A percentile compares a stretch with the other conserved stretches of the same genome.
Conservation (phyloP, 1,284 basidiomycete genomes). For the Marasmius fiardii region DNA sequence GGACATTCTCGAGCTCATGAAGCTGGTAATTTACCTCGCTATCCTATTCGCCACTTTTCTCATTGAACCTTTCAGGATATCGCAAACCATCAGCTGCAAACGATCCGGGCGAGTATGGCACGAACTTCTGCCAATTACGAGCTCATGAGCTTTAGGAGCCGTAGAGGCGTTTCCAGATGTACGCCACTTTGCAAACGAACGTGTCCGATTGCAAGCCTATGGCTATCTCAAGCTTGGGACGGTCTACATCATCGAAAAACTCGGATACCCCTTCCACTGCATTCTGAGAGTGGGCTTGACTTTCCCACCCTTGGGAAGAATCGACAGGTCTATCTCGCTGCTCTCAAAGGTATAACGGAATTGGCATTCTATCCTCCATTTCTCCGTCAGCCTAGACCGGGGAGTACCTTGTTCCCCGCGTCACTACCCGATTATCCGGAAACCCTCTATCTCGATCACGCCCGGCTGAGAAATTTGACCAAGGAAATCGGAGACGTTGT, state of each 20-base stretch:
- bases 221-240: constrained; percentile 42
- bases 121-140: constrained; percentile 82
- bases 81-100: constrained; percentile 91
- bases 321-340: constrained; percentile 53
- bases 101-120: constrained; percentile 81
- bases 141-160: constrained; percentile 69
- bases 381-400: constrained; percentile 20
- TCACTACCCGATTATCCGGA: constrained; percentile 62
- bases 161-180: constrained; percentile 23
- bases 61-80: constrained; percentile 64
- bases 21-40: constrained; percentile 62
- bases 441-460: constrained; percentile 80
- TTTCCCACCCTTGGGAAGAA: constrained; percentile 44
- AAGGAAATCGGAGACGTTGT: constrained; percentile 76
- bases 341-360: constrained; percentile 66
- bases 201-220: constrained; percentile 51
- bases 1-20: constrained; percentile 93
- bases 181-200: background rate
- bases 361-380: constrained; percentile 62
- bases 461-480: constrained; percentile 67
- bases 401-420: constrained; percentile 29
- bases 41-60: constrained; percentile 18
- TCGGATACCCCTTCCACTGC: constrained; percentile 36
- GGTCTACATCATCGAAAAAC: constrained; percentile 31
- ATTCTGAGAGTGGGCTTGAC: constrained; percentile 34